phyloP scores from a whole-genome alignment of 1,284 basidiomycete species.

The Trichosporon asahii region DNA sequence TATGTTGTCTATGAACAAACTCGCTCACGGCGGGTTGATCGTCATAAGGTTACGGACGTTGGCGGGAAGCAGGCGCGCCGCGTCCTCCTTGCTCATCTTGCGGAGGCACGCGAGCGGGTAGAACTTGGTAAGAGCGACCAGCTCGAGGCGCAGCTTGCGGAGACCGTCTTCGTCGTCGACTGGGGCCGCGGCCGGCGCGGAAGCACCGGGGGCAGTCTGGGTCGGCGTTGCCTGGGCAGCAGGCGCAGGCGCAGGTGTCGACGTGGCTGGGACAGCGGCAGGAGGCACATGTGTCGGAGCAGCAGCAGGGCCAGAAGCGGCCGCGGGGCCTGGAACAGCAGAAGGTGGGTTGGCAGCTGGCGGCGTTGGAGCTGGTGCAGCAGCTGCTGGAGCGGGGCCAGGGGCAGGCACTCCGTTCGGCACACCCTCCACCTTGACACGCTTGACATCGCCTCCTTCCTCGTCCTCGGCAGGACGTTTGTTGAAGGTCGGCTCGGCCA shows the following conservation, averaged over 20 bases:
- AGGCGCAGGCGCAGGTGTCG: neutral
- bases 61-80: slow-evolving; percentile 37
- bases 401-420: neutral
- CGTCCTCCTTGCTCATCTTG: slow-evolving; percentile 41
- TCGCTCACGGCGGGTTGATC: neutral
- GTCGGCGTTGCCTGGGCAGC: slow-evolving; percentile 8
- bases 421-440: slow-evolving; percentile 7
- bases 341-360: neutral
- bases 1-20: neutral
- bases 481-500: slow-evolving; percentile 14
- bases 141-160: slow-evolving; percentile 40
- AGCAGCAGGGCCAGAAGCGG: too few species aligned
- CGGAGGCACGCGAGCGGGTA: slow-evolving; percentile 45
- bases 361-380: neutral
- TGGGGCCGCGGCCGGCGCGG: neutral
- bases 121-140: slow-evolving; percentile 46
- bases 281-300: neutral
- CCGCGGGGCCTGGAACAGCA: too few species aligned
- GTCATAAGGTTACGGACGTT: slow-evolving; percentile 44
- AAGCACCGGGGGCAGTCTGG: neutral
- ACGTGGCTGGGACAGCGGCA: neutral
- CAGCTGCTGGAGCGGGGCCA: neutral
- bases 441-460: slow-evolving; percentile 15
- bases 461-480: neutral
- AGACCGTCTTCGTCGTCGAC: slow-evolving; percentile 23